Percentiles rank a stretch among this genome's conserved stretches.
These are phyloP conservation scores for Hyphopichia khmerensis DNA, from an alignment of 1,139 yeast species.

Conservation along the genomic window DNA sequence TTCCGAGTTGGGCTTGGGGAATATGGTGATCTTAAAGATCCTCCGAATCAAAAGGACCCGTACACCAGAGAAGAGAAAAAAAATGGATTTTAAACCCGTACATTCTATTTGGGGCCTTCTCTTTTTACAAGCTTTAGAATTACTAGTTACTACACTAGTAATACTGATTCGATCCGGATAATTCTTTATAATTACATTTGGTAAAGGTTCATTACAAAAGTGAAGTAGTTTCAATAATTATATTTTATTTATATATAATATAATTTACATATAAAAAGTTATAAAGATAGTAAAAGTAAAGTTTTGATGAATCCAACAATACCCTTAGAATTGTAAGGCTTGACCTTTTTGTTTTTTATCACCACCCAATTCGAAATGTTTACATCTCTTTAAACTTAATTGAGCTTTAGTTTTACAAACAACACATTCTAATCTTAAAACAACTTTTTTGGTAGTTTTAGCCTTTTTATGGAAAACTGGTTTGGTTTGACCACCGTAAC, in stretches of 20 bases:
- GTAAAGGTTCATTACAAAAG: no score
- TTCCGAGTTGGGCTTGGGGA: no score
- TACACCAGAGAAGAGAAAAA: background rate
- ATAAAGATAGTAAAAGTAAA: background rate
- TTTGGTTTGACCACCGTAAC: constrained; percentile 99
- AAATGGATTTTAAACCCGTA: no score
- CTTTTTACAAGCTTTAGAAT: no score
- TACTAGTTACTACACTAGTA: no score
- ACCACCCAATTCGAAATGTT: constrained; percentile 99
- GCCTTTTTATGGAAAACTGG: constrained; percentile 99
- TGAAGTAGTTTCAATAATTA: constrained; percentile 1
- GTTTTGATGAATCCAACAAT: constrained; percentile 1
- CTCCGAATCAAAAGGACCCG: no score
- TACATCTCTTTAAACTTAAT: constrained; percentile 98
- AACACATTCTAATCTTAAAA: constrained; percentile 98
- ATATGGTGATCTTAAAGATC: no score
- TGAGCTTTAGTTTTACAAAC: constrained; percentile 99
- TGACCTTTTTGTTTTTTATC: constrained; percentile 99
- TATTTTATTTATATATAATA: background rate
- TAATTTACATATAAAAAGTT: background rate
- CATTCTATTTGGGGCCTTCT: no score
- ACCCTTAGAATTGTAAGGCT: constrained; percentile 85
- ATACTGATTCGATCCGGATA: no score
- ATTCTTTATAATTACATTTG: no score
- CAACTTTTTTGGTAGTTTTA: constrained; percentile 99